phyloP scores from a whole-genome alignment of 1,284 basidiomycete species.

The Dichomitus squalens region DNA sequence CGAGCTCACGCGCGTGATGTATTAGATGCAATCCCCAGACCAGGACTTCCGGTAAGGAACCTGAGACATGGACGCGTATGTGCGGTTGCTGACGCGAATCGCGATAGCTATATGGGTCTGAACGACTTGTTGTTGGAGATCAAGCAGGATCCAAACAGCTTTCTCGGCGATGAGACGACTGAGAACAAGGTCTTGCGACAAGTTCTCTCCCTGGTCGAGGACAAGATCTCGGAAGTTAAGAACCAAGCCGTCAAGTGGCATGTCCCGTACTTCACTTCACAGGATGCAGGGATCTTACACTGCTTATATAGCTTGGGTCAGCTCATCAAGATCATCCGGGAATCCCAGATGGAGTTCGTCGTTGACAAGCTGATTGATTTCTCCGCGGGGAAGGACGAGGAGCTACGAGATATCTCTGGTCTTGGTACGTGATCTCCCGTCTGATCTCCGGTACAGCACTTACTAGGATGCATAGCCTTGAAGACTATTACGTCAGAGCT shows the following conservation, averaged over 20 bases:
- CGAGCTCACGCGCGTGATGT: slow-evolving; percentile 24
- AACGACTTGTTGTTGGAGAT: slow-evolving; percentile 91
- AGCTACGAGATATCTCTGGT: slow-evolving; percentile 90
- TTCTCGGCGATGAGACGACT: slow-evolving; percentile 77
- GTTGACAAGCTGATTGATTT: slow-evolving; percentile 88
- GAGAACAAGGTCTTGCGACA: slow-evolving; percentile 83
- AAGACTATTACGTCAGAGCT: slow-evolving; percentile 95
- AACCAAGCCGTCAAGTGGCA: slow-evolving; percentile 96
- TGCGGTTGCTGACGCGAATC: slow-evolving; percentile 19
- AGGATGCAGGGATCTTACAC: not conserved
- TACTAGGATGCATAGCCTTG: slow-evolving; percentile 56
- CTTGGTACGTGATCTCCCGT: slow-evolving; percentile 62
- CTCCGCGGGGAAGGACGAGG: slow-evolving; percentile 84
- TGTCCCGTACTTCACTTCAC: slow-evolving; percentile 22
- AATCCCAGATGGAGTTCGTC: slow-evolving; percentile 81
- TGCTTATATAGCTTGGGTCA: slow-evolving; percentile 70
- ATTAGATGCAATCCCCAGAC: slow-evolving; percentile 81
- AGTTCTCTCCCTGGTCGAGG: slow-evolving; percentile 85
- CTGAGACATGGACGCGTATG: slow-evolving; percentile 14
- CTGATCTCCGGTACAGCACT: not conserved
- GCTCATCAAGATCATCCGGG: slow-evolving; percentile 85
- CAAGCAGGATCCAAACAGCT: slow-evolving; percentile 67
- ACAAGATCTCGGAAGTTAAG: slow-evolving; percentile 97
- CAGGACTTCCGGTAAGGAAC: slow-evolving; percentile 74
- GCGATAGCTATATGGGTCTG: slow-evolving; percentile 87